Conservation (phyloP, 345 rosid species). For the Geranium rotundifolium region DNA sequence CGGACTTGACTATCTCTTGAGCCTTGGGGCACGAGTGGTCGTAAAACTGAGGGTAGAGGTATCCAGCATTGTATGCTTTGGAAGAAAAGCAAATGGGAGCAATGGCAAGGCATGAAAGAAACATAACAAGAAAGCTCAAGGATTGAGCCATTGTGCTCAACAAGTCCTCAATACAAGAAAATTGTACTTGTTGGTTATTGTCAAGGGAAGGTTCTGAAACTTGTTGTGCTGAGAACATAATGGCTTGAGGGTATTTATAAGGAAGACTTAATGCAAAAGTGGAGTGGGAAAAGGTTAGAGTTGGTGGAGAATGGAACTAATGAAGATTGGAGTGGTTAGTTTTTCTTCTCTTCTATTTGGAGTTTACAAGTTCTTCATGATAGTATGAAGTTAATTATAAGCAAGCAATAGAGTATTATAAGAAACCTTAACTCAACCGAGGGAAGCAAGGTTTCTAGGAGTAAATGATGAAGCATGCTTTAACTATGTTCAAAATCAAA, state of each 20-base stretch:
- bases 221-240: no score
- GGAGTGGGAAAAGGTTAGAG: not conserved
- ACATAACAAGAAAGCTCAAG: not conserved
- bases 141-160: no score
- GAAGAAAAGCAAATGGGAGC: not conserved
- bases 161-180: no score
- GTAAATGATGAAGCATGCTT: no score
- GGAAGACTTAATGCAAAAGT: not conserved
- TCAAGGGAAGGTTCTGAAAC: no score
- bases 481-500: not conserved
- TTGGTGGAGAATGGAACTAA: not conserved
- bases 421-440: not conserved
- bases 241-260: not conserved
- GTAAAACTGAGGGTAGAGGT: constrained; percentile 48
- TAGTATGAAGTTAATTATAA: not conserved
- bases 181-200: not conserved
- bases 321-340: not conserved
- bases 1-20: constrained; percentile 33
- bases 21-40: constrained; percentile 52
- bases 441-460: not conserved
- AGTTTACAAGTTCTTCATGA: not conserved
- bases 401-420: not conserved
- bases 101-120: not conserved
- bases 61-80: constrained; percentile 12
- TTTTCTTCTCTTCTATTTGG: no score